These are phyloP conservation scores for Tetrahymena thermophila DNA, from an alignment of 73 alveolate species.

Conservation along the genomic window DNA sequence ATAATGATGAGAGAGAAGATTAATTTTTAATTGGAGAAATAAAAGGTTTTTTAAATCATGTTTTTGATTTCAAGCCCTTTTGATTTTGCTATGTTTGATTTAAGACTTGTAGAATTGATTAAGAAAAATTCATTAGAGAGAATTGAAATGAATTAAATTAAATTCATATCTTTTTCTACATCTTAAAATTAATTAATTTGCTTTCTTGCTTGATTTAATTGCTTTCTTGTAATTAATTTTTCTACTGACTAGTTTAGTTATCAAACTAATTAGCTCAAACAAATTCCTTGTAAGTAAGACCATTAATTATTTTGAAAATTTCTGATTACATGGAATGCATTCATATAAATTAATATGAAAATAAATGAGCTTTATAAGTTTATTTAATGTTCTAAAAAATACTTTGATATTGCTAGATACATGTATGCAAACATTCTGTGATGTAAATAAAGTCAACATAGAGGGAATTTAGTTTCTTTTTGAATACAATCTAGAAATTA, in stretches of 20 bases:
- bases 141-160: too few species aligned
- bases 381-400: too few species aligned
- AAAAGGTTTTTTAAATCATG: too few species aligned
- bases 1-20: too few species aligned
- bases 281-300: neutral
- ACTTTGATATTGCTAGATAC: neutral
- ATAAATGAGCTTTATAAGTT: too few species aligned
- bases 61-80: neutral
- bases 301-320: neutral
- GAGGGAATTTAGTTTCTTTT: neutral
- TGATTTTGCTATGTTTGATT: too few species aligned
- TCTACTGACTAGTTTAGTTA: neutral
- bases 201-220: too few species aligned
- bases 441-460: neutral
- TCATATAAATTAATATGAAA: neutral
- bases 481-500: neutral
- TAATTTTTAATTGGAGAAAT: too few species aligned
- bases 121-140: neutral
- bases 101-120: neutral
- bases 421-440: neutral
- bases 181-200: neutral
- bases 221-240: too few species aligned
- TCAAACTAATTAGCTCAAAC: neutral
- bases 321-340: neutral
- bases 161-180: neutral